Conservation (phyloP, 768 basidiomycete genomes). For the Tricholoma bakamatsutake region DNA sequence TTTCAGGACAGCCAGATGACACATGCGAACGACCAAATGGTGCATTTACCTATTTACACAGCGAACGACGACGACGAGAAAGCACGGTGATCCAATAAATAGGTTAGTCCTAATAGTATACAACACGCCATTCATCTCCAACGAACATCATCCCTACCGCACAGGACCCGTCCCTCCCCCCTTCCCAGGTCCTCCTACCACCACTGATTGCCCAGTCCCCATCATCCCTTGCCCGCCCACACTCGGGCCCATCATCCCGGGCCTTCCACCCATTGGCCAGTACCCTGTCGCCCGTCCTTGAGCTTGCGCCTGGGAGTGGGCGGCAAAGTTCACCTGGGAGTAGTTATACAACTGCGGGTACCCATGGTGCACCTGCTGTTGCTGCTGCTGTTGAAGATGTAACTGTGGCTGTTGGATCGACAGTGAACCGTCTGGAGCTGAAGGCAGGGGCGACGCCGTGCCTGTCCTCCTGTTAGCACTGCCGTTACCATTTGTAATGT, state of each 20-base stretch:
- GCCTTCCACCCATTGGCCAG: not conserved
- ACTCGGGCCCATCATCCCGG: not conserved
- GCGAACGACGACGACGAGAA: not conserved
- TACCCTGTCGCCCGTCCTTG: constrained; percentile 6
- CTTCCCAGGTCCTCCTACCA: not conserved
- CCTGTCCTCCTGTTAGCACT: constrained; percentile 1
- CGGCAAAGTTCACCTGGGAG: constrained; percentile 5
- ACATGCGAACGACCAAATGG: not conserved
- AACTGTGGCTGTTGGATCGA: constrained; percentile 9
- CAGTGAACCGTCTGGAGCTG: constrained; percentile 5
- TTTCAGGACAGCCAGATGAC: not conserved
- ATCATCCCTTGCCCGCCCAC: not conserved
- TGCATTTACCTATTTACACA: not conserved
- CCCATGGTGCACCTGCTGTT: constrained; percentile 12
- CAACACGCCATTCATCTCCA: not conserved
- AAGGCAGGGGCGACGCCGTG: not conserved
- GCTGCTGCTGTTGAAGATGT: constrained; percentile 9
- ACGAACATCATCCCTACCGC: not conserved
- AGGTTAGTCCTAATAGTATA: not conserved
- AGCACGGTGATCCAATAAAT: not conserved
- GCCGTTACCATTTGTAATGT: constrained; percentile 8
- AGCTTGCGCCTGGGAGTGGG: constrained; percentile 2
- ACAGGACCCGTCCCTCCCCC: not conserved
- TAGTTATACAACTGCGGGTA: constrained; percentile 11
- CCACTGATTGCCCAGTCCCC: not conserved